Base-by-base conservation (phyloP, 768 basidiomycete species). In the Tricholomella constricta region DNA sequence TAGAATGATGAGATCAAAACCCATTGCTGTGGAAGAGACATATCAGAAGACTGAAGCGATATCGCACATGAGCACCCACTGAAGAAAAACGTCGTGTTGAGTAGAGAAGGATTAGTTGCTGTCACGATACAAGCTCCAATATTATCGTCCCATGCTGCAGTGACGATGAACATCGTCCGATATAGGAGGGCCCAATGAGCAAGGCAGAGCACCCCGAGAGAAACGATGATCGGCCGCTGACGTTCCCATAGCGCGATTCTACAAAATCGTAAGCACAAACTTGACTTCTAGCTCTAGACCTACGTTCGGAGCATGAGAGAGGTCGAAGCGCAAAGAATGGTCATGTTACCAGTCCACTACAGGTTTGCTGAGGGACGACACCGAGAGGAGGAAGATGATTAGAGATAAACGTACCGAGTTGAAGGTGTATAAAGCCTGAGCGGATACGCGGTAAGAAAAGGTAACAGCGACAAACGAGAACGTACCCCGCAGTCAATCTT, bases 171-270 rank as follows among this genome's bases (percentile, higher is more conserved):
- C 83, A 88, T 86, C 12, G 82, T 83, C 26, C 88, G 81, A 55
- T 84, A 86, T 19, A 89, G 70, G 31, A 89, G 71, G 1, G 72
- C 78, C 84, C 85, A 88, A 54, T 88, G 86, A 2, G 75, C 83
- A 26, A 85, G 57, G 57, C 80, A 84, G 11, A 88, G 72, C 19
- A 78, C 52, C 20, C 78, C 73, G 35, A 89, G 76, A 17, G 77
- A 70, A 20, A 78, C 60, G 11, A 82, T 65, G 36, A 88, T 70
- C n/a, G 66, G 67, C 23, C 66, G 69, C 49, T 79, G 74, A 41
- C 85, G 79, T 49, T 88, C 80, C 88, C 86, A 90, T 22, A 90
- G 74, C 9, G 86, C 86, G 42, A 89, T 77, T 4, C 85, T 89
- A 51, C 22, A 34, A 46, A 35, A 36, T 4, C 14, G 45, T 43